Evolutionary conservation across 1,139 yeast species (phyloP), one percentile per base, ranked within the genome.

Genomic region (Suhomyces bokatorum): DNA sequence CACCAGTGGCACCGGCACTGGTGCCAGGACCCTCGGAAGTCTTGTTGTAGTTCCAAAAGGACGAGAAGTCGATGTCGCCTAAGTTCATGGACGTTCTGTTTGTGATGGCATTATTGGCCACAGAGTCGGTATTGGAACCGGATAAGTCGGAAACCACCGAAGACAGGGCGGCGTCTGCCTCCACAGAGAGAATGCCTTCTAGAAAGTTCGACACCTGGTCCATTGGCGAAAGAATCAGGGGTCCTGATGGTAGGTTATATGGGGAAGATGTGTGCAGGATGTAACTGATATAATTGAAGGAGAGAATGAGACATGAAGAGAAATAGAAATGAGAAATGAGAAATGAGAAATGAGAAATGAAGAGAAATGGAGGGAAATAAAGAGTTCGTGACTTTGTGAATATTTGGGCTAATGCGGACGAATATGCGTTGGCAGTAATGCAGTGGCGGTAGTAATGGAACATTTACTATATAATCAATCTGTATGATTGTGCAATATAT

Each of bases 141-240:
- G 44, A 20, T 5, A 44, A 17, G 14, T 33, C 14, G 14, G 36
- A 20, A 13, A 24, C 16, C 1, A 12, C 11, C 10, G 37, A 11
- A 3, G 16, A 41, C 14, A 32, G 37, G 11, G 53, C 44, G 11
- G 9, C 17, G 11, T 31, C 40, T 1, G 40, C 29, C 20, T 58
- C 62, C 28, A 49, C 55, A 17, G 56, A 45, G 32, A 60, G 42
- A 38, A 60, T 57, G 43, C 53, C 56, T 37, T 60, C 63, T 9
- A 58, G 44, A 35, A 60, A 55, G 29, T 52, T 55, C 26, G 63
- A 56, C 20, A 59, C 58, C 45, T 50, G 60, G 35, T 58, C 61
- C 64, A 58, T 59, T 28, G 36, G 31, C 14, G 28, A 13, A 12
- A 11, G 16, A 30, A 30, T 9, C 32, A 14, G 32, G 32, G 14